These are phyloP conservation scores for Glomus cerebriforme DNA, from an alignment of 192 early-diverging fungal species.

Conservation along the genomic window DNA sequence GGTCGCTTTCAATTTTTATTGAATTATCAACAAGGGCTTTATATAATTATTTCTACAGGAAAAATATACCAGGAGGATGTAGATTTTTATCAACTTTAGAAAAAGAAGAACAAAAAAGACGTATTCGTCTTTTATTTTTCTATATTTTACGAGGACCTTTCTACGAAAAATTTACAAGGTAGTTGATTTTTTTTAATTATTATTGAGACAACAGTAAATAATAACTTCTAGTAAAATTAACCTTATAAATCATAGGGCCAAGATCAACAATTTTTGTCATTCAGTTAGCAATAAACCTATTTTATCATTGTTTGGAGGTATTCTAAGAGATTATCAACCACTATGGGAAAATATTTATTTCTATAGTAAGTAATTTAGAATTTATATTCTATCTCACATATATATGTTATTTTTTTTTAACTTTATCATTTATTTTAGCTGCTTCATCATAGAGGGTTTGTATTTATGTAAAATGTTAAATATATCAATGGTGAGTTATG, in stretches of 20 bases:
- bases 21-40: constrained; percentile 62
- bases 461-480: neutral
- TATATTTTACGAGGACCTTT: constrained; percentile 87
- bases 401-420: neutral
- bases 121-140: constrained; percentile 73
- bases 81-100: constrained; percentile 60
- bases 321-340: constrained; percentile 86
- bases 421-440: neutral
- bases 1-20: constrained; percentile 75
- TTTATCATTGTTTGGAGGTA: constrained; percentile 74
- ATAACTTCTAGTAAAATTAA: neutral
- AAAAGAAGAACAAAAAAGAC: constrained; percentile 72
- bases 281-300: constrained; percentile 73
- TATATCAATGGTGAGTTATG: neutral
- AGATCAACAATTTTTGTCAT: constrained; percentile 65
- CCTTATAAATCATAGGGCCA: constrained; percentile 43
- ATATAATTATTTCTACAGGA: constrained; percentile 40
- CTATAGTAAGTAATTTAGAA: constrained; percentile 57
- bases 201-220: neutral
- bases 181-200: constrained; percentile 31
- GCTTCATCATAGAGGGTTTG: neutral
- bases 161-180: constrained; percentile 78
- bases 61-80: constrained; percentile 23
- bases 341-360: constrained; percentile 90
- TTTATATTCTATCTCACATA: neutral